Evolutionary conservation across 2,329 filamentous ascomycete genomes (phyloP), one percentile per base, ranked within the genome.

Genomic region (Pseudogymnoascus sp.): DNA sequence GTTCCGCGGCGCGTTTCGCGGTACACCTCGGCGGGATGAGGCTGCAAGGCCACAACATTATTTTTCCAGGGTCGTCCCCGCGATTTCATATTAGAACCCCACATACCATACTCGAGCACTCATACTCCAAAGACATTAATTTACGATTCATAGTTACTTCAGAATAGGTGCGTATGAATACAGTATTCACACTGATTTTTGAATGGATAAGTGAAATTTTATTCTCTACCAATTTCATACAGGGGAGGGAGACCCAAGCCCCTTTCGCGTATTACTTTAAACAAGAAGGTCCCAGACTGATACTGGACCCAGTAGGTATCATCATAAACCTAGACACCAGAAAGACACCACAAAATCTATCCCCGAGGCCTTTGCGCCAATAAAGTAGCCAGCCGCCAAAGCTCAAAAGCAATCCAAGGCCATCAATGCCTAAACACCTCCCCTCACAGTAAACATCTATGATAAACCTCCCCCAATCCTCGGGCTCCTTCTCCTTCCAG

Each of bases 401-500:
- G 28, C 50, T 56, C n/a, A 56, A 22, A 56, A 56, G 50, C 50
- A 33, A 33, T 8, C 50, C 28, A 12, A 56, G 28, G 28, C 50
- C 10, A 53, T 53, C 46, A 53, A 53, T 28, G 14, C 46, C 46
- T 31, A 28, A 53, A 31, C 24, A 53, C 24, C 24, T 26, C 10
- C 46, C 14, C 28, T n/a, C 26, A 35, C 50, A 19, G 11, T 56
- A 56, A 33, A 56, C 12, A 35, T 22, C 3, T 33, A 56, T 56
- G 50, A 56, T 35, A 53, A 43, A 8, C 40, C 60, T 12, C 62
- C 60, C 38, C 62, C 62, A 40, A 56, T 71, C 33, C 71, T 67
- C 10, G 70, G 70, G 60, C 70, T 72, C 38, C 72, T 68, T 33
- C 71, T 69, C 60, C 72, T 67, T 4, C 70, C 72, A 12, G 68